Evolutionary conservation across 192 early-diverging fungal species (phyloP).

Genomic region (Umbelopsis sp.): DNA sequence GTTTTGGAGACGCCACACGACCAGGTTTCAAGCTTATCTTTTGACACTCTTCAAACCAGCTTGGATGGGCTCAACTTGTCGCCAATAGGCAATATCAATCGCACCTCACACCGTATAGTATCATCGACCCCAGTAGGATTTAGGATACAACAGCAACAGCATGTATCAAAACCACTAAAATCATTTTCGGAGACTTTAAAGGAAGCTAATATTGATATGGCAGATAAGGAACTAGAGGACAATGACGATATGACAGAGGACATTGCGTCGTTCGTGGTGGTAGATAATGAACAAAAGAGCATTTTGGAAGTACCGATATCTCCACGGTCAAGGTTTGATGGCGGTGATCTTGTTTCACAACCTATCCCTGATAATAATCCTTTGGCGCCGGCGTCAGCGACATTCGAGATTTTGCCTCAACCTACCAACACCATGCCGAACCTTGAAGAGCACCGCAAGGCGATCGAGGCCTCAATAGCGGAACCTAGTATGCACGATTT

Average conservation of each 20-base stretch:
- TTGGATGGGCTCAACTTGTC: slow-evolving; percentile 5
- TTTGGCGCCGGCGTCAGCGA: not conserved
- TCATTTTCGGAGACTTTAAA: not conserved
- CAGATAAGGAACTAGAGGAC: not conserved
- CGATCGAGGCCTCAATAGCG: slow-evolving; percentile 7
- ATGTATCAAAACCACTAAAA: not conserved
- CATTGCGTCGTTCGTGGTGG: not conserved
- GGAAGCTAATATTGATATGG: not conserved
- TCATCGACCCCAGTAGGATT: not conserved
- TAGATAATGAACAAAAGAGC: not conserved
- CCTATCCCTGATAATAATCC: not conserved
- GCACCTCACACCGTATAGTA: not conserved
- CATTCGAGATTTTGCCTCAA: not conserved
- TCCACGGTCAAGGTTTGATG: too few relatives aligned
- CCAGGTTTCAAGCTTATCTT: not conserved
- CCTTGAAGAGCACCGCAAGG: not conserved
- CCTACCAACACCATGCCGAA: not conserved
- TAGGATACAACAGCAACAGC: not conserved
- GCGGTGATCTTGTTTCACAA: too few relatives aligned
- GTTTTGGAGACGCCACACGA: too few relatives aligned
- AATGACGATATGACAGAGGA: not conserved
- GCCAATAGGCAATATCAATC: not conserved
- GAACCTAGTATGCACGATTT: not conserved
- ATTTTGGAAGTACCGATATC: not conserved
- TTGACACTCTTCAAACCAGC: not conserved